phyloP scores from a whole-genome alignment of 2,329 filamentous ascomycete genomes.

The Cladobotryum protrusum region DNA sequence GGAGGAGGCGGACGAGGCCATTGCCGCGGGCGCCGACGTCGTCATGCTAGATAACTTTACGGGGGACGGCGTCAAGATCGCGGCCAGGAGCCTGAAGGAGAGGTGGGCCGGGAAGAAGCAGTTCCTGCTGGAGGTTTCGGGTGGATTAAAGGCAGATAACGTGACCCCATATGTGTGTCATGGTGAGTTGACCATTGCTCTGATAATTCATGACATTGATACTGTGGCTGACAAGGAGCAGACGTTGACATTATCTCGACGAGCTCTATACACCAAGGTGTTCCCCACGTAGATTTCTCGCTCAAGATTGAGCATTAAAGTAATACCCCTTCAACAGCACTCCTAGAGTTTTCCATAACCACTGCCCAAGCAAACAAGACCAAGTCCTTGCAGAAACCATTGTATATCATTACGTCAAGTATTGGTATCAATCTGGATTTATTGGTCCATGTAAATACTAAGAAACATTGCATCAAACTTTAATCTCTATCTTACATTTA shows the following conservation, averaged over 20 bases:
- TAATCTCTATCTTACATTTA: too few species aligned
- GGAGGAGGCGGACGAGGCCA: slow-evolving; percentile 84
- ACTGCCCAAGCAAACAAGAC: too few species aligned
- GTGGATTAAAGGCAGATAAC: slow-evolving; percentile 80
- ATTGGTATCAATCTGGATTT: too few species aligned
- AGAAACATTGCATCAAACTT: too few species aligned
- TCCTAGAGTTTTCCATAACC: too few species aligned
- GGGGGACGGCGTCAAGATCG: slow-evolving; percentile 66
- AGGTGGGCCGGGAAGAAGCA: slow-evolving; percentile 68
- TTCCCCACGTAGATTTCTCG: slow-evolving; percentile 90
- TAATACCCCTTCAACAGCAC: too few species aligned
- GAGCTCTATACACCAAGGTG: slow-evolving; percentile 93
- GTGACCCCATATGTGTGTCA: slow-evolving; percentile 73
- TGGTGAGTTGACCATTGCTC: slow-evolving; percentile 39
- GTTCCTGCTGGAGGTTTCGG: slow-evolving; percentile 87
- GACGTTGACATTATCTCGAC: slow-evolving; percentile 96
- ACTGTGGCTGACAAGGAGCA: slow-evolving; percentile 19
- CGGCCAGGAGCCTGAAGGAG: slow-evolving; percentile 69
- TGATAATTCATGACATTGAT: neutral
- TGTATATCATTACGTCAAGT: too few species aligned
- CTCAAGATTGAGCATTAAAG: slow-evolving; percentile 64
- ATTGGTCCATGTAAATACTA: too few species aligned
- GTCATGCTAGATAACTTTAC: slow-evolving; percentile 98
- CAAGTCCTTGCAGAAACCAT: too few species aligned
- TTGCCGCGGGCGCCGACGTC: slow-evolving; percentile 84